Percentiles rank a stretch among this genome's conserved stretches.
phyloP scores from a whole-genome alignment of 495 filamentous ascomycete species.

The Podospora pseudoanserina region DNA sequence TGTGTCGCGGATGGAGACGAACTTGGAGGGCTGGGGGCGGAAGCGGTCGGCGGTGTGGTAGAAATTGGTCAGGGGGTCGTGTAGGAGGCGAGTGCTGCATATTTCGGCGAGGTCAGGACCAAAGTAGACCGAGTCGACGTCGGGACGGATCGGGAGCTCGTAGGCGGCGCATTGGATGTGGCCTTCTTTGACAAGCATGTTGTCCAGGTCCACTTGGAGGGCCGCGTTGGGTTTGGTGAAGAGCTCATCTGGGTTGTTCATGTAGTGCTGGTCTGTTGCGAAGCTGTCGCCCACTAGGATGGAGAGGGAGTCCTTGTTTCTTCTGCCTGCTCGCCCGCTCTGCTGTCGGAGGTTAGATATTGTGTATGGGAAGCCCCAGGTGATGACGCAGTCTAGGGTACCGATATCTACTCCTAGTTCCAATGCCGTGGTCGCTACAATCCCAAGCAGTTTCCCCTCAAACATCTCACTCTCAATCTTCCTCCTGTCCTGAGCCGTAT shows the following conservation, averaged over 20 bases:
- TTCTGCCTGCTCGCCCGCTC: conserved; percentile 84
- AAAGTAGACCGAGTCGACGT: conserved; percentile 76
- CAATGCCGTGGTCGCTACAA: conserved; percentile 88
- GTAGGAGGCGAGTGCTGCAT: conserved; percentile 69
- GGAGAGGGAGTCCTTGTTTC: conserved; percentile 91
- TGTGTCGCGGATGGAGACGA: conserved; percentile 86
- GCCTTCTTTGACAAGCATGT: conserved; percentile 86
- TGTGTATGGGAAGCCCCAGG: conserved; percentile 89
- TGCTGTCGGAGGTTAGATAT: conserved; percentile 94
- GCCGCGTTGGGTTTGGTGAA: conserved; percentile 88
- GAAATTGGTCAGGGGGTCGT: conserved; percentile 65
- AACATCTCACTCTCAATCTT: conserved; percentile 96
- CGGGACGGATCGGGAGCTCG: conserved; percentile 83
- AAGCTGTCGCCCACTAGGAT: conserved; percentile 90
- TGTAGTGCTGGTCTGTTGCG: conserved; percentile 92
- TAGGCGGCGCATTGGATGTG: conserved; percentile 95
- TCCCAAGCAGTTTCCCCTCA: conserved; percentile 86
- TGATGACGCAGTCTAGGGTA: conserved; percentile 89
- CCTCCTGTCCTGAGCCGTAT: conserved; percentile 89
- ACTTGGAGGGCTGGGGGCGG: conserved; percentile 75
- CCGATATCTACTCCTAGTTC: conserved; percentile 97
- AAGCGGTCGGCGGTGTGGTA: conserved; percentile 89
- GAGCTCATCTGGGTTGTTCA: conserved; percentile 95
- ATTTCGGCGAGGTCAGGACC: conserved; percentile 67
- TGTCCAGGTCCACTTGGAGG: conserved; percentile 83